Evolutionary conservation across 495 filamentous ascomycete species (phyloP), one percentile per base, ranked within the genome.

Genomic region (Penicillium samsonianum): DNA sequence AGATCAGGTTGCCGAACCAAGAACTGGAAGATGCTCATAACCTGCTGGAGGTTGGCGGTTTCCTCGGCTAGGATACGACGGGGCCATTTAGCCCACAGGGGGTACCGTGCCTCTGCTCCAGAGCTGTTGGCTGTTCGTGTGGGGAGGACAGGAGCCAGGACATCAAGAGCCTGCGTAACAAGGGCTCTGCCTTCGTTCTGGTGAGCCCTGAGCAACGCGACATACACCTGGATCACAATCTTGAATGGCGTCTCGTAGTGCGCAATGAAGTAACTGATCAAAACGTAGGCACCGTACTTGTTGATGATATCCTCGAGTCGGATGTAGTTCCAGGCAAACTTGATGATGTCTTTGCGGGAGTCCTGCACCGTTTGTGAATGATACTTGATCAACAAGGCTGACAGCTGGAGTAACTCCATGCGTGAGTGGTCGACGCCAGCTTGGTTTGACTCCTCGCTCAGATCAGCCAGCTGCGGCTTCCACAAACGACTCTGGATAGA

Each of bases 241-340:
- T 98, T 98, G 48, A 89, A 82, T 1, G 95, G 95, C 0, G 95
- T 96, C 64, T 99, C 95, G 63, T 96, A 99, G 60, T 94, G 88
- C 0, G 91, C 90, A 59, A 98, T 96, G 78, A 99, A 99, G 72
- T 96, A 98, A 9, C 89, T 92, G 60, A 98, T 96, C 4, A 98
- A 82, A 11, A 97, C 92, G 67, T 99, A 98, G 7, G 95, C 93
- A 19, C 92, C 95, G 69, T 98, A 92, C 67, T 99, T 99, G 77
- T 98, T 98, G 78, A 99, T 96, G 58, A 96, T 90, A 69, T 99
- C 95, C 68, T 99, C 95, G 22, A 99, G 84, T 17, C 90, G 86
- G 55, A 98, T 98, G 67, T 94, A 98, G 26, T 92, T 97, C 95
- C 95, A 99, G 4, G 91, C 92, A 70, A 97, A 98, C 71, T 96